Conservation (phyloP, 2,329 filamentous ascomycete species). For the Microcyclospora tardicrescens region DNA sequence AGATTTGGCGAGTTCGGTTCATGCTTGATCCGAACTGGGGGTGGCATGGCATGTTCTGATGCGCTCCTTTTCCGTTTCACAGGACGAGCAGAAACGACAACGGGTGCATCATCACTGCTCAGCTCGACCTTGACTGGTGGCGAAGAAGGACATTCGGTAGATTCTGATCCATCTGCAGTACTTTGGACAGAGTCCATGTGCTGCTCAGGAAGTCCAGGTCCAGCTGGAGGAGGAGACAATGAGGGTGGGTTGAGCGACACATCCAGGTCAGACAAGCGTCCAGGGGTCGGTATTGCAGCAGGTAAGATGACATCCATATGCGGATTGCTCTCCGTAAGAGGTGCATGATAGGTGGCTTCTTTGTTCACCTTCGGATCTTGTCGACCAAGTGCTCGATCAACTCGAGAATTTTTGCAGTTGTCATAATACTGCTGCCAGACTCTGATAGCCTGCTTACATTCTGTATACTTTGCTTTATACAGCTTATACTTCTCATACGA, state of each 20-base stretch:
- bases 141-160: neutral
- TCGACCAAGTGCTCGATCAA: neutral
- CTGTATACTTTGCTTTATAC: neutral
- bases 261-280: no score
- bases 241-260: neutral
- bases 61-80: conserved; percentile 31
- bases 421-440: neutral
- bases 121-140: conserved; percentile 4
- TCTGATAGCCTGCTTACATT: neutral
- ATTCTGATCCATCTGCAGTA: conserved; percentile 25
- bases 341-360: neutral
- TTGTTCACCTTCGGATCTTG: neutral
- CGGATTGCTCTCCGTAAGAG: neutral
- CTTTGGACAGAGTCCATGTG: conserved; percentile 30
- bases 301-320: neutral
- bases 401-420: no score
- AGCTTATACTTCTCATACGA: neutral
- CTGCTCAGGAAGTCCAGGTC: neutral
- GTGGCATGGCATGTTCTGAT: conserved; percentile 9
- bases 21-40: conserved; percentile 13
- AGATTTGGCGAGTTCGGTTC: conserved; percentile 12
- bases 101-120: conserved; percentile 28
- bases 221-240: neutral
- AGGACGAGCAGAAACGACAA: conserved; percentile 29
- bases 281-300: no score